phyloP scores from a whole-genome alignment of 176 grass and related monocot genomes.

The Miscanthus lutarioriparius region DNA sequence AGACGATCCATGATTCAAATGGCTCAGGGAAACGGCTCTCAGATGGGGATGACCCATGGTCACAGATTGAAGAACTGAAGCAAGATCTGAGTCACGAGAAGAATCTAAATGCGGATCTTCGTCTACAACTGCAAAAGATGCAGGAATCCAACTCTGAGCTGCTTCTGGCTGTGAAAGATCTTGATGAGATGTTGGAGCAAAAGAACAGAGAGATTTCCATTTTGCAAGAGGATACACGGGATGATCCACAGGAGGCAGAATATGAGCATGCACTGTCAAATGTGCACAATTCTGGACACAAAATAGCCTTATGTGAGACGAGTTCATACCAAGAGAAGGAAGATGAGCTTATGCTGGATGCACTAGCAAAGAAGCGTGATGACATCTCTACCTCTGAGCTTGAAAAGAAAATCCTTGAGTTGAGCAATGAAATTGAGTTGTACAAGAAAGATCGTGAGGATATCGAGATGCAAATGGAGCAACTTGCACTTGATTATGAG shows the following conservation, averaged over 20 bases:
- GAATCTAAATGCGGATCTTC: constrained; percentile 72
- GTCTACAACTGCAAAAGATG: constrained; percentile 81
- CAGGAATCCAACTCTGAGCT: constrained; percentile 98
- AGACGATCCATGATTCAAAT: constrained; percentile 46
- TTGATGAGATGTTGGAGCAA: constrained; percentile 87
- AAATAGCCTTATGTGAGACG: constrained; percentile 50
- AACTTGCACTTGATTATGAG: constrained; percentile 95
- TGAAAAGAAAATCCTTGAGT: constrained; percentile 77
- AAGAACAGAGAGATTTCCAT: constrained; percentile 68
- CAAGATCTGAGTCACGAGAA: constrained; percentile 80
- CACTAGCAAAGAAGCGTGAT: constrained; percentile 58
- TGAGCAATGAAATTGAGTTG: constrained; percentile 74
- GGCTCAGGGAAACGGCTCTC: constrained; percentile 50
- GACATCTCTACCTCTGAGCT: constrained; percentile 39
- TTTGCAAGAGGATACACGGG: constrained; percentile 42
- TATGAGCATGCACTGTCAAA: constrained; percentile 50
- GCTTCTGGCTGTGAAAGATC: constrained; percentile 89
- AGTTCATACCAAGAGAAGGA: constrained; percentile 54
- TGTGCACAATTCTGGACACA: constrained; percentile 50
- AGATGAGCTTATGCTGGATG: constrained; percentile 70
- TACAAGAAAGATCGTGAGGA: constrained; percentile 94
- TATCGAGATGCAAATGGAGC: constrained; percentile 96
- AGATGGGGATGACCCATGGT: constrained; percentile 57
- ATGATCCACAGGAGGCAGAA: constrained; percentile 50
- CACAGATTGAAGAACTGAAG: constrained; percentile 78